phyloP scores from a whole-genome alignment of 192 early-diverging fungal species.

The Linnemannia exigua region DNA sequence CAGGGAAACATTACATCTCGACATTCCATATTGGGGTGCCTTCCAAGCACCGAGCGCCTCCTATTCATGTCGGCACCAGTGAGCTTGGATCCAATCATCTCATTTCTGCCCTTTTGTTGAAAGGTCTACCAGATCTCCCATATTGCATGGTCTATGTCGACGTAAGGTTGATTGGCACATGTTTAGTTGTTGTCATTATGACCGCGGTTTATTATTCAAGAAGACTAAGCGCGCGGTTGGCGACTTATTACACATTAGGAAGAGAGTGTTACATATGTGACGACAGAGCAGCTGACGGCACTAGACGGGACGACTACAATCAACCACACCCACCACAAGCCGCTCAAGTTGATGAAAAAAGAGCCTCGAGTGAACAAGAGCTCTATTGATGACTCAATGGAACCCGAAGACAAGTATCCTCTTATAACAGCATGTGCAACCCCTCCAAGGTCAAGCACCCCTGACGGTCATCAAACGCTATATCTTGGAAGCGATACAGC shows the following conservation, averaged over 20 bases:
- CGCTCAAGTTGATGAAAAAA: slow-evolving; percentile 25
- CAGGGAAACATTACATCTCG: slow-evolving; percentile 29
- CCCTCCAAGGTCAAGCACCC: slow-evolving; percentile 21
- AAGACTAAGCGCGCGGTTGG: too few species aligned
- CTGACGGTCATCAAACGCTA: slow-evolving; percentile 27
- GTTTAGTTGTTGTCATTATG: background rate
- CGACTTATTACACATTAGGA: too few species aligned
- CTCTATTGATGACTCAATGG: too few species aligned
- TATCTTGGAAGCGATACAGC: slow-evolving; percentile 51
- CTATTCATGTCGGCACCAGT: slow-evolving; percentile 39
- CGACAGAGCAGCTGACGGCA: slow-evolving; percentile 13
- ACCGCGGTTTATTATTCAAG: too few species aligned
- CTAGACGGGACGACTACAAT: background rate
- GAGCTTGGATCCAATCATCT: slow-evolving; percentile 11
- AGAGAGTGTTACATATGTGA: slow-evolving; percentile 42
- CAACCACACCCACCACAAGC: slow-evolving; percentile 22
- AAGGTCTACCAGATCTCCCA: slow-evolving; percentile 41
- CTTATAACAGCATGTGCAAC: slow-evolving; percentile 46
- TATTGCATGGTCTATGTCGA: slow-evolving; percentile 41
- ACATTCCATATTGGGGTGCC: slow-evolving; percentile 39
- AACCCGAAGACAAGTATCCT: background rate
- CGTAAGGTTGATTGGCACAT: slow-evolving; percentile 14
- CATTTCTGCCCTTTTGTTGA: slow-evolving; percentile 30
- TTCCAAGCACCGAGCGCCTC: background rate
- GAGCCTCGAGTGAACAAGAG: background rate